phyloP scores from a whole-genome alignment of 1,284 basidiomycete species.

The Ustilago loliicola region DNA sequence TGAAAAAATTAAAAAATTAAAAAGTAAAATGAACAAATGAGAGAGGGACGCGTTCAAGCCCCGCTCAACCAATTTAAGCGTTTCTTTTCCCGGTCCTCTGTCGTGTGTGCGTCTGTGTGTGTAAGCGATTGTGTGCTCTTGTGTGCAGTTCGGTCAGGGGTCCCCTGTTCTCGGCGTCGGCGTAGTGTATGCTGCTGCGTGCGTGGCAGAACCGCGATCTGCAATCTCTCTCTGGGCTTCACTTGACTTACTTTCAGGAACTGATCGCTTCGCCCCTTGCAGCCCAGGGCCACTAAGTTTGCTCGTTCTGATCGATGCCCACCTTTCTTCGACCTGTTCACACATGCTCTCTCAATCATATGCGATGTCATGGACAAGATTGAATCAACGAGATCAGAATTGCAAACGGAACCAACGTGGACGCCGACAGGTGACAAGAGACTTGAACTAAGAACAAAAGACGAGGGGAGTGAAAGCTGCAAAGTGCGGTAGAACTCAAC shows the following conservation, averaged over 20 bases:
- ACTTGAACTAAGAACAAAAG: background rate
- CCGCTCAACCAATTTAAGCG: background rate
- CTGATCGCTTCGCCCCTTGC: background rate
- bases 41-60: background rate
- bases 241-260: too few species aligned
- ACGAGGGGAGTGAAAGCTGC: background rate
- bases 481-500: constrained; percentile 4
- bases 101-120: too few species aligned
- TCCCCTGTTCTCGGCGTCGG: background rate
- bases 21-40: background rate
- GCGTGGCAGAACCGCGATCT: background rate
- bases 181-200: background rate
- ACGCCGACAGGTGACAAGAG: background rate
- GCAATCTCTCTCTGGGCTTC: too few species aligned
- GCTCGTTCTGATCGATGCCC: background rate
- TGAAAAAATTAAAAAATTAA: background rate
- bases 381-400: background rate
- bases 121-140: too few species aligned
- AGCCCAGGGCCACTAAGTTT: background rate
- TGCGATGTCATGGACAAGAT: background rate
- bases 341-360: background rate
- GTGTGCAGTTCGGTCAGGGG: background rate
- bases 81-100: constrained; percentile 3
- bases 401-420: background rate
- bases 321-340: background rate